A percentile compares a stretch with the other conserved stretches of the same genome.
Evolutionary conservation across 345 rosid genomes (phyloP).

Genomic region (Linum trigynum): DNA sequence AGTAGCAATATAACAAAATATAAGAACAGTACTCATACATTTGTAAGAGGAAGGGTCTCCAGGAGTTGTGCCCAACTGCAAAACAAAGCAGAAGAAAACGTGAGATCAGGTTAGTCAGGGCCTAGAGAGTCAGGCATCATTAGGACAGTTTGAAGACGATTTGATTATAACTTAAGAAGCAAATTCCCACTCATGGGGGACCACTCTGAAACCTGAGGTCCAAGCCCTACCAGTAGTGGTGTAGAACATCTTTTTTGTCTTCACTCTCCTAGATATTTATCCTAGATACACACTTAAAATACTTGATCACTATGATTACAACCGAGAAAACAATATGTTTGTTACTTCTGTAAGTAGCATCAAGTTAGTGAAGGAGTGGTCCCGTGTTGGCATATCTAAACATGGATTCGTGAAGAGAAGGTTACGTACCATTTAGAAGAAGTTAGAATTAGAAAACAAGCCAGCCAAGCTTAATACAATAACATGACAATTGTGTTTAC

Average conservation of each 20-base stretch:
- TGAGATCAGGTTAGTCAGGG: background rate
- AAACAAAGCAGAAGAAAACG: constrained; percentile 16
- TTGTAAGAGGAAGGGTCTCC: constrained; percentile 61
- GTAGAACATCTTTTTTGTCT: constrained; percentile 6
- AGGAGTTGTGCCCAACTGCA: constrained; percentile 66
- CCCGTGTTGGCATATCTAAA: constrained; percentile 17
- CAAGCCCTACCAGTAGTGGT: constrained; percentile 8
- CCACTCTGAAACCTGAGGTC: constrained; percentile 14
- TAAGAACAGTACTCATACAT: constrained; percentile 32
- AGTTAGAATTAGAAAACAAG: background rate
- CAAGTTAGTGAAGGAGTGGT: constrained; percentile 21
- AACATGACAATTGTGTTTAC: background rate
- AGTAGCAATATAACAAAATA: constrained; percentile 1
- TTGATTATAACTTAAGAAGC: constrained; percentile 11
- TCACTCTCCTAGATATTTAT: constrained; percentile 7
- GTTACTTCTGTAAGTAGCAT: constrained; percentile 14
- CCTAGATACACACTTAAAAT: constrained; percentile 8
- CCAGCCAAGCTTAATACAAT: background rate
- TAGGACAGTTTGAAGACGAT: background rate
- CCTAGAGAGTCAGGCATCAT: background rate
- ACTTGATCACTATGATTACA: constrained; percentile 7
- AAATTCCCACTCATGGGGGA: constrained; percentile 14
- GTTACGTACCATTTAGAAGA: background rate
- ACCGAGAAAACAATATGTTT: constrained; percentile 5
- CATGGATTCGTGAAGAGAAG: background rate